phyloP scores from a whole-genome alignment of 1,139 yeast genomes.

The Spathaspora sp. region DNA sequence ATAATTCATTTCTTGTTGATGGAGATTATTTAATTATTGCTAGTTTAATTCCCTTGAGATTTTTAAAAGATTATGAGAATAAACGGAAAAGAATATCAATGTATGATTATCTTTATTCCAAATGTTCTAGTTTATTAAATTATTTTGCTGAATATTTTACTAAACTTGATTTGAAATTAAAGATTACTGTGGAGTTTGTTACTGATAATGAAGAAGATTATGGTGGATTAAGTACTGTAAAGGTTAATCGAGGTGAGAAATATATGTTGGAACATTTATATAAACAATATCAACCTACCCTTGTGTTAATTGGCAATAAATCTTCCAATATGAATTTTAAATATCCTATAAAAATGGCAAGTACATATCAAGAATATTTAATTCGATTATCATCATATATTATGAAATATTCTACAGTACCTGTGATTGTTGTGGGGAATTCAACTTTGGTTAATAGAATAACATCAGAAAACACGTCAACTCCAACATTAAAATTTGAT shows the following conservation, averaged over 20 bases:
- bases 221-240: constrained; percentile 6
- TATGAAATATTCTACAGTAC: constrained; percentile 41
- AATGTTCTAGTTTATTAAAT: constrained; percentile 39
- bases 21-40: constrained; percentile 43
- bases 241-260: constrained; percentile 27
- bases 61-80: constrained; percentile 19
- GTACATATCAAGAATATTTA: constrained; percentile 22
- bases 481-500: constrained; percentile 6
- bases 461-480: not conserved
- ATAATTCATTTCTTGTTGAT: constrained; percentile 28
- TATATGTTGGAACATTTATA: constrained; percentile 37
- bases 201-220: constrained; percentile 20
- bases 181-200: constrained; percentile 57
- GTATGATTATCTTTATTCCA: constrained; percentile 34
- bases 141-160: constrained; percentile 29
- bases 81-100: constrained; percentile 14
- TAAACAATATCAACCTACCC: constrained; percentile 43
- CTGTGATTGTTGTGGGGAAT: constrained; percentile 41
- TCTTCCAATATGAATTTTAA: constrained; percentile 44
- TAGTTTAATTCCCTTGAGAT: constrained; percentile 36
- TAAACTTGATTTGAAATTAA: constrained; percentile 31
- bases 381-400: constrained; percentile 41
- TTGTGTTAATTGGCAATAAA: constrained; percentile 40
- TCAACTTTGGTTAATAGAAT: constrained; percentile 9
- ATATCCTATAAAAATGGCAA: constrained; percentile 35